Conservation (phyloP, 768 basidiomycete genomes). For the Kwoniella pini region DNA sequence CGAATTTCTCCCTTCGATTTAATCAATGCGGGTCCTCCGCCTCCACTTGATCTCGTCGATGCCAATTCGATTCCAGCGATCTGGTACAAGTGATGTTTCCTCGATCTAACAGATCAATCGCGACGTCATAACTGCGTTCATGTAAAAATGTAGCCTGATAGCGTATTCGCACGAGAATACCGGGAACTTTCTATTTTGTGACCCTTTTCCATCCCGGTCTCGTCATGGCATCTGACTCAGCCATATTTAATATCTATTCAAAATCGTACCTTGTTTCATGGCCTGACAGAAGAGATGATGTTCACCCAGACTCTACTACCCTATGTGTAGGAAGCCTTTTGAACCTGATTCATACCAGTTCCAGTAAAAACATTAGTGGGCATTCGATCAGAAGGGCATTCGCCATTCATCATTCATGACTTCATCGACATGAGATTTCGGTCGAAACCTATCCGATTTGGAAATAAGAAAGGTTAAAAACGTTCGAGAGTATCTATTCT, state of each 20-base stretch:
- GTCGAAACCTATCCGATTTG: neutral
- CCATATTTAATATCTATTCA: too few species aligned
- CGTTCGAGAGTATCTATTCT: neutral
- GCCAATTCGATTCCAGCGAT: conserved; percentile 13
- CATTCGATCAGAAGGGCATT: neutral
- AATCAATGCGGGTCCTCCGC: neutral
- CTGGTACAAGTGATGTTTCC: neutral
- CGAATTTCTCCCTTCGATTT: neutral
- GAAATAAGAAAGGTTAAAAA: neutral
- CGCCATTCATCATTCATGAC: neutral
- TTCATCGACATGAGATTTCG: neutral
- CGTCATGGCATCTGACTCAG: neutral
- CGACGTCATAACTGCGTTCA: too few species aligned
- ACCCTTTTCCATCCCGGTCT: neutral
- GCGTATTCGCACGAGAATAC: neutral
- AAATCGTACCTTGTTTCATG: too few species aligned
- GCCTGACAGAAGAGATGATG: too few species aligned
- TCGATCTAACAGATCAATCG: neutral
- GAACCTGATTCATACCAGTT: too few species aligned
- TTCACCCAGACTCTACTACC: too few species aligned
- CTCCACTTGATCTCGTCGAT: neutral
- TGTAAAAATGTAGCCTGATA: too few species aligned
- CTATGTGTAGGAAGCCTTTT: too few species aligned
- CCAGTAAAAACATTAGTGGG: neutral
- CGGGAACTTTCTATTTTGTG: neutral